Evolutionary conservation across 2,329 filamentous ascomycete species (phyloP).

Genomic region (Metarhizium rileyi): DNA sequence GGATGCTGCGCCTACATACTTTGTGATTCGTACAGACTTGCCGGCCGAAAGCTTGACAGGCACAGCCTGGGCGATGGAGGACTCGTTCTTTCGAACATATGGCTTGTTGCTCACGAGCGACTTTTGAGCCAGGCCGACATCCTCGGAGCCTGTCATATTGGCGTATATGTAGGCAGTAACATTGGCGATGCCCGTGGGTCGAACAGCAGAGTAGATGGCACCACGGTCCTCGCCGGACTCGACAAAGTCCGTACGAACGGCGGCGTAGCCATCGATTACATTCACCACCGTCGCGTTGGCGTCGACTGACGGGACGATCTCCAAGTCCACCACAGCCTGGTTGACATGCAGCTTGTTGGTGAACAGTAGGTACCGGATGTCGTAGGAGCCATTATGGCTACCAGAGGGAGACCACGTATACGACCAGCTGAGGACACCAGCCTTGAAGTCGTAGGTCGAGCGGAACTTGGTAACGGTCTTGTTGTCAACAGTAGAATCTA

Average conservation of each 20-base stretch:
- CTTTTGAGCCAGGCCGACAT: constrained; percentile 29
- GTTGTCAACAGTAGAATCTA: constrained; percentile 52
- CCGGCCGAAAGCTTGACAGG: constrained; percentile 42
- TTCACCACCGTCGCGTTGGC: constrained; percentile 52
- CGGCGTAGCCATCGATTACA: constrained; percentile 56
- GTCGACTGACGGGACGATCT: constrained; percentile 33
- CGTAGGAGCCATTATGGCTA: constrained; percentile 33
- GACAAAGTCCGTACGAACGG: constrained; percentile 52
- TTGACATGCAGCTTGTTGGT: constrained; percentile 54
- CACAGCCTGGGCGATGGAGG: constrained; percentile 55
- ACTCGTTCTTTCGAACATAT: constrained; percentile 45
- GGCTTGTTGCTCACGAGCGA: background rate
- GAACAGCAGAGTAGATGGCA: constrained; percentile 54
- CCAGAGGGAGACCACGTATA: constrained; percentile 53
- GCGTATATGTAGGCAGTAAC: constrained; percentile 46
- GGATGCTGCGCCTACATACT: constrained; percentile 60
- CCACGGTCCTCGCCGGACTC: constrained; percentile 44
- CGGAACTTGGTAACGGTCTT: constrained; percentile 50
- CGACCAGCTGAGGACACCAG: constrained; percentile 52
- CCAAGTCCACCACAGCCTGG: constrained; percentile 4
- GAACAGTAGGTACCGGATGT: constrained; percentile 57
- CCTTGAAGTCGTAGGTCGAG: constrained; percentile 52
- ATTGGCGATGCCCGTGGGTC: constrained; percentile 49
- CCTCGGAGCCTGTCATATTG: constrained; percentile 28
- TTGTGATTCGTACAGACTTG: constrained; percentile 46